These are phyloP conservation scores for Urtica urens DNA, from an alignment of 306 rosid genomes.

Conservation along the genomic window DNA sequence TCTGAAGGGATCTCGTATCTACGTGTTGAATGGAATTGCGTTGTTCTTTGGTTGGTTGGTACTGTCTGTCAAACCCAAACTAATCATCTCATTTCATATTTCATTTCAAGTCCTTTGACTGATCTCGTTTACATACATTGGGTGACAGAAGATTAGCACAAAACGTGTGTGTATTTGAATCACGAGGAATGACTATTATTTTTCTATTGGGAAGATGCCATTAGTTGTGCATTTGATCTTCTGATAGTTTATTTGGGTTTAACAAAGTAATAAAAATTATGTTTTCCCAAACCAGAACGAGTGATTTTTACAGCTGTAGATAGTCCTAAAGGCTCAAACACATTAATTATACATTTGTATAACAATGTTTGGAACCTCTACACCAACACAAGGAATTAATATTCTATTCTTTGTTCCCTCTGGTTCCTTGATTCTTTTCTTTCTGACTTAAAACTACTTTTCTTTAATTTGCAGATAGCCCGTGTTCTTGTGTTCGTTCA, in stretches of 20 bases:
- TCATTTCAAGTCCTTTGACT: not conserved
- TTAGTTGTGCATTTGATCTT: not conserved
- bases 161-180: too few relatives aligned
- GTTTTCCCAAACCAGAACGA: not conserved
- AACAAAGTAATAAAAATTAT: not conserved
- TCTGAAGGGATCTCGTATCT: constrained; percentile 51
- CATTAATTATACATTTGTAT: too few relatives aligned
- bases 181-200: not conserved
- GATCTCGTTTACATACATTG: not conserved
- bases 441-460: constrained; percentile 1
- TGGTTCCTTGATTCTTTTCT: too few relatives aligned
- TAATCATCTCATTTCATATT: constrained; percentile 13
- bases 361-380: too few relatives aligned
- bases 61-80: constrained; percentile 30
- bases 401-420: too few relatives aligned
- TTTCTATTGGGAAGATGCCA: not conserved
- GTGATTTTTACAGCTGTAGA: too few relatives aligned
- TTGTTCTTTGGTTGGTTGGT: constrained; percentile 97
- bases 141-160: too few relatives aligned
- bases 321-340: too few relatives aligned
- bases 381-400: too few relatives aligned
- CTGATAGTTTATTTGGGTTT: not conserved
- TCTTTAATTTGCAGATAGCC: constrained; percentile 51
- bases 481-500: constrained; percentile 65
- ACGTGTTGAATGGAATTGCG: constrained; percentile 59